Conservation (phyloP, 805 yeast genomes). For the Saccharomycopsis sp. region DNA sequence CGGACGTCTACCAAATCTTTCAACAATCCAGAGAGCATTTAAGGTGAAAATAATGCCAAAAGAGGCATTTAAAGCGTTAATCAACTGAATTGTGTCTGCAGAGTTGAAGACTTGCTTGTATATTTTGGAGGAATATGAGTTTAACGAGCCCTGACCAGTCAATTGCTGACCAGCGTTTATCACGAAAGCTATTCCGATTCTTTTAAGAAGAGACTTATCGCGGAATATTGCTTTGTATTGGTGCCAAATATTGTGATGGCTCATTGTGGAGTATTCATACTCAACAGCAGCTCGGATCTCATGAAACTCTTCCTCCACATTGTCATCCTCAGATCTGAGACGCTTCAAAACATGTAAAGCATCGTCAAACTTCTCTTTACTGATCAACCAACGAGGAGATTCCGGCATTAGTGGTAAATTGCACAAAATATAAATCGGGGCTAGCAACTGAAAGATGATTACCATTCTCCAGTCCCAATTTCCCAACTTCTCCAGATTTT, state of each 20-base stretch:
- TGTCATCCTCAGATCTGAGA: conserved; percentile 37
- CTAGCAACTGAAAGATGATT: conserved; percentile 33
- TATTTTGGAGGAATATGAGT: conserved; percentile 19
- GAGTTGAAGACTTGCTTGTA: conserved; percentile 14
- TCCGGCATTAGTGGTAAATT: conserved; percentile 35
- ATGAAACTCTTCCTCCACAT: conserved; percentile 21
- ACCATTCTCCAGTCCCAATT: conserved; percentile 40
- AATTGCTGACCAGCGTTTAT: conserved; percentile 38
- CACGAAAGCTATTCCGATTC: conserved; percentile 9
- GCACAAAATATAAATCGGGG: conserved; percentile 27
- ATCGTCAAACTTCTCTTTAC: conserved; percentile 36
- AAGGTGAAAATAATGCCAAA: conserved; percentile 20
- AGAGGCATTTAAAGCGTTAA: conserved; percentile 18
- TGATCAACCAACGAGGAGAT: conserved; percentile 40
- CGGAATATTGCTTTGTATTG: conserved; percentile 12
- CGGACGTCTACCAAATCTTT: conserved; percentile 46
- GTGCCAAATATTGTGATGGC: conserved; percentile 6
- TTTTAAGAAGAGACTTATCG: conserved; percentile 10
- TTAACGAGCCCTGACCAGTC: conserved; percentile 20
- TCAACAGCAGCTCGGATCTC: conserved; percentile 18
- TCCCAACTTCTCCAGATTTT: conserved; percentile 27
- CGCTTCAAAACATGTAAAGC: conserved; percentile 48
- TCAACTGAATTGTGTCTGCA: conserved; percentile 24
- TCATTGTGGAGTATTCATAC: conserved; percentile 9
- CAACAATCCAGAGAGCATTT: conserved; percentile 38